Percentiles rank a stretch among this genome's conserved stretches.
Evolutionary conservation across 148 eudicot genomes (phyloP).

Genomic region (Vaccinium myrtillus): DNA sequence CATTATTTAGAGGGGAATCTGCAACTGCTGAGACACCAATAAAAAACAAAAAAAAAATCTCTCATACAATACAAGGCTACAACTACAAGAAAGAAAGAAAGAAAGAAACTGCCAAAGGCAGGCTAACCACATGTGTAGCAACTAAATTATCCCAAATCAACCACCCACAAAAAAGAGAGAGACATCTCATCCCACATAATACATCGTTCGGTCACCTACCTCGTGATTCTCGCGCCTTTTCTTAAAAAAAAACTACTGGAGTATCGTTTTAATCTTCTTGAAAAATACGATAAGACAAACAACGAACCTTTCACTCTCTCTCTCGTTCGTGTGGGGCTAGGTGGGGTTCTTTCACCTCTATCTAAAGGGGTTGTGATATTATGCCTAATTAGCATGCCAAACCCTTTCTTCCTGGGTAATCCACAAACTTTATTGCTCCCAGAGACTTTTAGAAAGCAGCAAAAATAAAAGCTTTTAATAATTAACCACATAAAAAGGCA

Average conservation of each 20-base stretch:
- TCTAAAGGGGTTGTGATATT: no score
- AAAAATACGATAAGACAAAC: constrained; percentile 8
- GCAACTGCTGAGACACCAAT: background rate
- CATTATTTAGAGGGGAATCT: background rate
- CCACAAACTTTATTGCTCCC: background rate
- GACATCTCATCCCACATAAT: background rate
- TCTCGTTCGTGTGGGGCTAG: background rate
- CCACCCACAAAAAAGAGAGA: background rate
- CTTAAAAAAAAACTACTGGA: background rate
- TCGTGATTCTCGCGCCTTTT: constrained; percentile 19
- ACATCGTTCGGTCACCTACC: constrained; percentile 2
- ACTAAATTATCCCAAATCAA: background rate
- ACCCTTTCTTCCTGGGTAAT: background rate
- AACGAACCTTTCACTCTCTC: background rate
- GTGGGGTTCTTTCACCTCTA: no score
- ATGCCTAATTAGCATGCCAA: no score
- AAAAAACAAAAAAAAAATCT: background rate
- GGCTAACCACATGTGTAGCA: background rate
- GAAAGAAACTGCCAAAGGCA: background rate
- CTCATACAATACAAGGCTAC: background rate
- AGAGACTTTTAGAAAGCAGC: background rate
- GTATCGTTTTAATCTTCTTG: background rate
- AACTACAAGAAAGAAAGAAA: no score
- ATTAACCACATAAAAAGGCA: background rate
- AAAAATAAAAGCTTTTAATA: constrained; percentile 4